Evolutionary conservation across 306 rosid genomes (phyloP), one percentile per base, ranked within the genome.

Genomic region (Senna tora): DNA sequence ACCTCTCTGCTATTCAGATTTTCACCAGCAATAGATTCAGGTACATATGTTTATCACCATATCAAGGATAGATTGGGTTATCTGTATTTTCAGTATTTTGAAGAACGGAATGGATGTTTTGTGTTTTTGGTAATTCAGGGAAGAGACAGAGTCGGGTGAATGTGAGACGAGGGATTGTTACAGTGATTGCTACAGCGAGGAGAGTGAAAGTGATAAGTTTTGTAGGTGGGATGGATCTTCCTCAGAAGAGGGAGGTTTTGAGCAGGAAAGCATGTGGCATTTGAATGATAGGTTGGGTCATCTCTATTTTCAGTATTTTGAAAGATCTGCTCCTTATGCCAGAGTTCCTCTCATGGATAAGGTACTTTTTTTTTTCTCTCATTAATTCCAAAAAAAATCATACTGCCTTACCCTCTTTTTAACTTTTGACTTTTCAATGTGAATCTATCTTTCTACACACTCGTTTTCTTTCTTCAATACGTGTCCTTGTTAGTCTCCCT

Each of bases 301-400:
- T 55, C 93, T 75, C 52, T 92, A 92, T 70, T 88, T 85, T 67
- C 88, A 92, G 68, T 89, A 91, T 75, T 91, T 92, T 82, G 99
- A 95, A 83, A 91, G 84, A 86, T 87, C 97, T 46, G 85, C 97
- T 76, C 99, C 99, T 0, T 92, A 91, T 83, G 97, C 92, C 10
- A 88, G 99, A 85, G 92, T 88, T 65, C 99, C 99, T 78, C 85
- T 95, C 12, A 86, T 88, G 88, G 99, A 95, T 81, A 92, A 95
- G 99, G 99, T 91, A 7, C 43, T 20, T 50, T 19, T 46, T 12
- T 22, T 65, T 69, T 62, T 49, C n/a, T 69, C 46, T 59, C 15
- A 5, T 65, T n/a, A 69, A 3, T 6, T 33, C 6, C 6, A 75
- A n/a, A 4, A 21, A 33, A 0, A 2, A 10, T 12, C 49, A 43